Conservation (phyloP, 2,329 filamentous ascomycete genomes). For the Tolypocladium inflatum region DNA sequence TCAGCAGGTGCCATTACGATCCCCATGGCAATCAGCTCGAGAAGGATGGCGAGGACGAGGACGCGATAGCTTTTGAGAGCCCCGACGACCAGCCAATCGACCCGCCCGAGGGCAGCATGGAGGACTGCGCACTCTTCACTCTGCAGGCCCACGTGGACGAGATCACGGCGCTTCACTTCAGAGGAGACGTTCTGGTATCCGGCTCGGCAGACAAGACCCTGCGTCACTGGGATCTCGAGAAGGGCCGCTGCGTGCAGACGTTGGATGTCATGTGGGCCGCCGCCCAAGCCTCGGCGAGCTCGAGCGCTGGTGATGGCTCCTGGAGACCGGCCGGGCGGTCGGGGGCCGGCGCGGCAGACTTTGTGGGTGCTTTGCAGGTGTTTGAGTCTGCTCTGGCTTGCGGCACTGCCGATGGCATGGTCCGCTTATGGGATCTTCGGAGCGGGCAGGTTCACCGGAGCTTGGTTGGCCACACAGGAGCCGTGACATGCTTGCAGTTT, state of each 20-base stretch:
- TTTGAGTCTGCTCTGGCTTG: conserved; percentile 94
- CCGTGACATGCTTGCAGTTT: conserved; percentile 90
- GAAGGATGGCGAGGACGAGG: conserved; percentile 51
- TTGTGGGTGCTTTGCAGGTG: conserved; percentile 88
- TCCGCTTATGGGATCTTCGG: conserved; percentile 89
- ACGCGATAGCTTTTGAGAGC: conserved; percentile 65
- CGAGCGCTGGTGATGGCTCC: conserved; percentile 47
- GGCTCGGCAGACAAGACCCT: conserved; percentile 96
- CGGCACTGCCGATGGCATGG: conserved; percentile 95
- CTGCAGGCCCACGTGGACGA: conserved; percentile 88
- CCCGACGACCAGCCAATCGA: conserved; percentile 59
- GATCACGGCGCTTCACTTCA: conserved; percentile 88
- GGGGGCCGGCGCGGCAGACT: conserved; percentile 62
- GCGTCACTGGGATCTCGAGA: conserved; percentile 94
- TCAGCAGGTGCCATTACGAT: conserved; percentile 79
- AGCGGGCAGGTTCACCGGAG: conserved; percentile 96
- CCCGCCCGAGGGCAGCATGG: conserved; percentile 69
- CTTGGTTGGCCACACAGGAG: conserved; percentile 88
- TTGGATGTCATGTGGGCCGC: conserved; percentile 97
- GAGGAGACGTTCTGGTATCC: conserved; percentile 81
- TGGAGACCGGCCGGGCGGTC: conserved; percentile 69
- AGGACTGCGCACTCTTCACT: conserved; percentile 80
- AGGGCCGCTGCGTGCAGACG: conserved; percentile 94
- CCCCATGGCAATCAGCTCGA: conserved; percentile 54
- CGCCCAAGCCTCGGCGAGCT: conserved; percentile 70